A percentile compares a stretch with the other conserved stretches of the same genome.
These are phyloP conservation scores for Boletus barrowsii DNA, from an alignment of 768 basidiomycete genomes.

Conservation along the genomic window DNA sequence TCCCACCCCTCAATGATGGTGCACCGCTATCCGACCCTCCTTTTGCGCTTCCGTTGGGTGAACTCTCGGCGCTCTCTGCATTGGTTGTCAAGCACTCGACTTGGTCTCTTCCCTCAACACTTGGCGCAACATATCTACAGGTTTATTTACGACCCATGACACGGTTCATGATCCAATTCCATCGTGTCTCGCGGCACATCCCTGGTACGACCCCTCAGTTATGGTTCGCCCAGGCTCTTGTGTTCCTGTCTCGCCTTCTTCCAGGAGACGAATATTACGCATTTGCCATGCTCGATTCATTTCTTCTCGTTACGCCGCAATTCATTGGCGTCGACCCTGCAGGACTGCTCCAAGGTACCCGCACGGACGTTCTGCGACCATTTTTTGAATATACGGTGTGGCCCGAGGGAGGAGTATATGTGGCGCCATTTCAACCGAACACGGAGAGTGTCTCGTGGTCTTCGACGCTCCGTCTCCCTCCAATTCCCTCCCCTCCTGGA, in stretches of 20 bases:
- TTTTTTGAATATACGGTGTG: conserved; percentile 53
- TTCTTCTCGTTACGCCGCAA: conserved; percentile 17
- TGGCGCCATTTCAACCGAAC: conserved; percentile 51
- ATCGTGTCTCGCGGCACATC: conserved; percentile 55
- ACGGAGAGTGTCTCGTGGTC: conserved; percentile 53
- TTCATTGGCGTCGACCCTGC: conserved; percentile 14
- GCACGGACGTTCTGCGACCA: conserved; percentile 36
- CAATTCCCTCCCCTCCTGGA: background rate
- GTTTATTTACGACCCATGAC: conserved; percentile 48
- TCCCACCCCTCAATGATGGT: conserved; percentile 41
- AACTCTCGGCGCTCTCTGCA: conserved; percentile 53
- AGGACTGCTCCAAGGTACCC: conserved; percentile 32
- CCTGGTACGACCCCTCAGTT: conserved; percentile 54
- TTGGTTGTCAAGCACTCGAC: conserved; percentile 47
- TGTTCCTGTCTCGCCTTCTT: conserved; percentile 50
- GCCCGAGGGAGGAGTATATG: conserved; percentile 37
- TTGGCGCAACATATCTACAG: conserved; percentile 3
- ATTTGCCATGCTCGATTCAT: conserved; percentile 34
- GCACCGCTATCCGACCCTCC: conserved; percentile 47
- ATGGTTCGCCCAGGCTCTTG: conserved; percentile 67
- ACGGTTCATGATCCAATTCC: conserved; percentile 49
- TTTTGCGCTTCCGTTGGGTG: conserved; percentile 57
- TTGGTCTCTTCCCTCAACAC: conserved; percentile 38
- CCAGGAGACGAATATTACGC: conserved; percentile 76
- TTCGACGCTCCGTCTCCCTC: conserved; percentile 51